Evolutionary conservation across 331 rosid genomes (phyloP), one percentile per base, ranked within the genome.

Genomic region (Cydonia oblonga): DNA sequence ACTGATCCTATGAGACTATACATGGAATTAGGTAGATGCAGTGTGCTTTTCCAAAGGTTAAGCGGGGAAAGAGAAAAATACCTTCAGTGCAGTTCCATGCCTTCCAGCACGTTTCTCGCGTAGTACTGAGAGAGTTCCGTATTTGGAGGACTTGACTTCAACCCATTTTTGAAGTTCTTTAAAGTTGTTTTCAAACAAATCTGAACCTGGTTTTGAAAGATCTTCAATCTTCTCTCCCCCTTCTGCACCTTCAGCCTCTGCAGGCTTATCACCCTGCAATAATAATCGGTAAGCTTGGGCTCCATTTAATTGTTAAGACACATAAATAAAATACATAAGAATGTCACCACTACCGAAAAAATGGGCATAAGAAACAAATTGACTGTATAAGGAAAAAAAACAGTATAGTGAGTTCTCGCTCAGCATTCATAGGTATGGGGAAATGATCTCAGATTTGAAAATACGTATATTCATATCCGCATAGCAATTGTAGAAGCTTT

Each of bases 81-180:
- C 98, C 96, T 93, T 89, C 68, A 93, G 80, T 30, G 97, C 97
- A 66, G 89, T 81, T 74, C 98, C 97, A 75, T 89, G 90, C 88
- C 96, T 85, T 76, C 84, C 85, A 35, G 59, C 14, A 9, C 93
- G 95, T 86, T 84, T 87, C 84, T 93, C 98, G 0, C 83, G 87
- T 46, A 80, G 72, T 33, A 93, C 96, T 61, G 86, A 77, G 69
- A 93, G 95, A 59, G 85, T 84, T 74, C 97, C 96, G 59, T 86
- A 89, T 68, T 87, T 91, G 53, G 84, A 65, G 73, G 96, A 81
- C 80, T 89, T 93, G 70, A 86, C 84, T 61, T 91, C 86, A 72
- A 91, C 97, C 98, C 96, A 93, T 82, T 87, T 93, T 82, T 88
- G 86, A 74, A 93, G 84, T 72, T 93, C 97, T 58, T 71, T 77